These are phyloP conservation scores for Rosa chinensis DNA, from an alignment of 306 rosid species.

Conservation along the genomic window DNA sequence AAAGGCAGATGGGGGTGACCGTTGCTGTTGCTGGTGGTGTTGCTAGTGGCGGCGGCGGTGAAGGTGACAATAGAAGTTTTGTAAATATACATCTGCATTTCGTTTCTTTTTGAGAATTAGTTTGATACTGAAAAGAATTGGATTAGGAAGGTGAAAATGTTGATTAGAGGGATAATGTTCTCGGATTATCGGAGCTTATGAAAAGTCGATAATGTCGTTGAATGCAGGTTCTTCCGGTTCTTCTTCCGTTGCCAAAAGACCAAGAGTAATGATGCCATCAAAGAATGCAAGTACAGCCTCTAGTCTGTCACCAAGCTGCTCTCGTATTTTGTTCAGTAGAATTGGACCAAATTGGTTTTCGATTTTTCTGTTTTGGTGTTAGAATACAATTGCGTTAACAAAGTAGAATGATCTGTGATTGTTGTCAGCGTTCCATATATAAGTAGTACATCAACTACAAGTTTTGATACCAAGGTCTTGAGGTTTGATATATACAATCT, in stretches of 20 bases:
- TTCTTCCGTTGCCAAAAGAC: constrained; percentile 60
- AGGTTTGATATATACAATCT: background rate
- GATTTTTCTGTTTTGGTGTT: background rate
- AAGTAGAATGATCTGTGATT: background rate
- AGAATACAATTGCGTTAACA: background rate
- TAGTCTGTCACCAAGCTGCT: constrained; percentile 9
- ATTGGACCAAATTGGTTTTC: background rate
- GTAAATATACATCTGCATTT: background rate
- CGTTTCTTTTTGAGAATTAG: background rate
- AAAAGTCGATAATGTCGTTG: background rate
- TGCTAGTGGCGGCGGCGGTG: constrained; percentile 23
- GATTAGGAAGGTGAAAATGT: background rate
- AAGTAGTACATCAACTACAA: background rate
- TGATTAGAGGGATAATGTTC: background rate
- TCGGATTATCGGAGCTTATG: background rate
- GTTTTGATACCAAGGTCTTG: background rate
- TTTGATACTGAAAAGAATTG: background rate
- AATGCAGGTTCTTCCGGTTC: constrained; percentile 35
- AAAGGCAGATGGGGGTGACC: constrained; percentile 35
- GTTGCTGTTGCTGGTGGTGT: constrained; percentile 16
- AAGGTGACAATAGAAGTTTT: constrained; percentile 3
- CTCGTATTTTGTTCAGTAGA: background rate
- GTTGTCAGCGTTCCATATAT: background rate
- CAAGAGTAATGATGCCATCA: constrained; percentile 39
- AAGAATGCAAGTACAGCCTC: constrained; percentile 48